Conservation (phyloP, 768 basidiomycete species). For the Boletus bicolor region DNA sequence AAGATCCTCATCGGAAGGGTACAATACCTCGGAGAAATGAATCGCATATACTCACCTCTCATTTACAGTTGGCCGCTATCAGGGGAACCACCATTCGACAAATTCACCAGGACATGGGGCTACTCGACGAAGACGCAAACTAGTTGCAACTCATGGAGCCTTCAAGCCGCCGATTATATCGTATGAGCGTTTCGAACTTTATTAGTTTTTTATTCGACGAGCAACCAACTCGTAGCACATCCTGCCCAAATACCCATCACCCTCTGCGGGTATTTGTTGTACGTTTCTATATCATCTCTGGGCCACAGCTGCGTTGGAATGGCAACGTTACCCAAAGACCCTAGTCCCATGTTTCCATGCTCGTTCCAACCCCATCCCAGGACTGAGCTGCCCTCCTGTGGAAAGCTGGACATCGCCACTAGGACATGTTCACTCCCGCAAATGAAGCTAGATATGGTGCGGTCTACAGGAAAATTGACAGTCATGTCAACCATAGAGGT, state of each 20-base stretch:
- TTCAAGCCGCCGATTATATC: background rate
- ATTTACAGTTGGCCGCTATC: conserved; percentile 62
- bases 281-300: conserved; percentile 7
- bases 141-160: conserved; percentile 3
- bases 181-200: background rate
- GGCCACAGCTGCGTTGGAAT: conserved; percentile 57
- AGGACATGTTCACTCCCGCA: conserved; percentile 90
- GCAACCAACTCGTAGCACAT: conserved; percentile 34
- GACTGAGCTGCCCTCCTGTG: conserved; percentile 37
- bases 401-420: conserved; percentile 22
- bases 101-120: conserved; percentile 68
- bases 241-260: conserved; percentile 28
- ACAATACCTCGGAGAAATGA: conserved; percentile 13
- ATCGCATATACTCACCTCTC: conserved; percentile 12
- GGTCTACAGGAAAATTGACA: conserved; percentile 28
- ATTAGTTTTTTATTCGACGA: conserved; percentile 22
- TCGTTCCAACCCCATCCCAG: conserved; percentile 99
- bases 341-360: conserved; percentile 87
- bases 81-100: conserved; percentile 69
- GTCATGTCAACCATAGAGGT: background rate
- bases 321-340: conserved; percentile 51
- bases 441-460: conserved; percentile 38
- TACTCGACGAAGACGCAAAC: conserved; percentile 54
- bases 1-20: conserved; percentile 82
- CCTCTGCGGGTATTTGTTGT: conserved; percentile 8